Evolutionary conservation across 345 rosid genomes (phyloP).

Genomic region (Triadica sebifera): DNA sequence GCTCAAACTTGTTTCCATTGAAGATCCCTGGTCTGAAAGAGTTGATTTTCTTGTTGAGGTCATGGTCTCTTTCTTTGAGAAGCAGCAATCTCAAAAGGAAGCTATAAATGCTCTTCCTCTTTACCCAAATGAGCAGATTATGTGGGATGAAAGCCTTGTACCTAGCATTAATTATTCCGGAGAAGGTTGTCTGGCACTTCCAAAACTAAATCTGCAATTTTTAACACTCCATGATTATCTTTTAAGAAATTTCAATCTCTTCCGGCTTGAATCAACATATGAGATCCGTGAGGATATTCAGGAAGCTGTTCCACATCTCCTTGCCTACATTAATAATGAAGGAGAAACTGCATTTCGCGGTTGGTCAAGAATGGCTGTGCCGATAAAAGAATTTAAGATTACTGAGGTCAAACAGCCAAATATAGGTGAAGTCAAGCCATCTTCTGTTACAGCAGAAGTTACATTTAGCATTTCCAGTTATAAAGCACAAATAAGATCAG

Average conservation of each 20-base stretch:
- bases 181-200: conserved; percentile 98
- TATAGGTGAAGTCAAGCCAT: conserved; percentile 97
- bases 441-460: conserved; percentile 78
- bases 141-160: conserved; percentile 99
- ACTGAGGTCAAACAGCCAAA: conserved; percentile 88
- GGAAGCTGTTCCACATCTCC: conserved; percentile 95
- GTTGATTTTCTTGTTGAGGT: conserved; percentile 88
- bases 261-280: conserved; percentile 96
- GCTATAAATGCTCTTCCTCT: conserved; percentile 97
- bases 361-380: conserved; percentile 99
- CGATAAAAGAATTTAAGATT: conserved; percentile 70
- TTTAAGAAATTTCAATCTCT: conserved; percentile 90
- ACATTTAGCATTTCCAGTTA: conserved; percentile 91
- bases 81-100: conserved; percentile 94
- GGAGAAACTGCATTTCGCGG: conserved; percentile 96
- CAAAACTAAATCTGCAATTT: conserved; percentile 94
- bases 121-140: conserved; percentile 97
- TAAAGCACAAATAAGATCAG: conserved; percentile 79
- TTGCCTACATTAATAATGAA: conserved; percentile 77
- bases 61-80: conserved; percentile 88
- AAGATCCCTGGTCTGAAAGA: conserved; percentile 89
- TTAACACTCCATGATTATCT: conserved; percentile 97
- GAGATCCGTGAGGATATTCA: conserved; percentile 99
- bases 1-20: conserved; percentile 81
- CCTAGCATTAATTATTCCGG: conserved; percentile 99